Conservation (phyloP, 2,329 filamentous ascomycete genomes). For the Cyclaneusma minus region DNA sequence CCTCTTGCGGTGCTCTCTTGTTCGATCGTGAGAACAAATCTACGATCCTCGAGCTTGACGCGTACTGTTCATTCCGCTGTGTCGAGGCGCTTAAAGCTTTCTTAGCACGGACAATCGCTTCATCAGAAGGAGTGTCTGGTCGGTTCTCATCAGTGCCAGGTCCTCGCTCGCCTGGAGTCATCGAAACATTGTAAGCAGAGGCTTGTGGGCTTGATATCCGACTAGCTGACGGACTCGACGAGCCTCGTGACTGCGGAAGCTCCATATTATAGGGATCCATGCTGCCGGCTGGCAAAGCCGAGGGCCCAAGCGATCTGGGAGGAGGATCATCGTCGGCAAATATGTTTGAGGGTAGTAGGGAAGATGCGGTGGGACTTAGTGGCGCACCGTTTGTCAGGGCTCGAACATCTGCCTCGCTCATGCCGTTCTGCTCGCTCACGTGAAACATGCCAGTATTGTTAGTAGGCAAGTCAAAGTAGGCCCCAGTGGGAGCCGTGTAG, state of each 20-base stretch:
- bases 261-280: no score
- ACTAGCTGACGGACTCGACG: slow-evolving; percentile 39
- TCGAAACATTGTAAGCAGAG: slow-evolving; percentile 42
- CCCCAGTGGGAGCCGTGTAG: slow-evolving; percentile 33
- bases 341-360: slow-evolving; percentile 55
- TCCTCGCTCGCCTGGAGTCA: slow-evolving; percentile 23
- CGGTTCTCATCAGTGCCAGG: not conserved
- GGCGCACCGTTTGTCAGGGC: slow-evolving; percentile 48
- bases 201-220: slow-evolving; percentile 45
- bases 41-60: no score
- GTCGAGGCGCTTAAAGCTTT: no score
- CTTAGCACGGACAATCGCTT: no score
- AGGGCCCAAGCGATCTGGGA: slow-evolving; percentile 25
- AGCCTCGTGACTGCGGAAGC: slow-evolving; percentile 44
- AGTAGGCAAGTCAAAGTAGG: slow-evolving; percentile 24
- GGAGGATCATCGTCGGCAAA: slow-evolving; percentile 45
- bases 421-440: slow-evolving; percentile 19
- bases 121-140: no score
- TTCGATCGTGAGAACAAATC: no score
- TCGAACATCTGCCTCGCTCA: slow-evolving; percentile 48
- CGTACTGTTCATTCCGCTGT: no score
- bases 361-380: slow-evolving; percentile 62
- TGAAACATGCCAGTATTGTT: slow-evolving; percentile 15
- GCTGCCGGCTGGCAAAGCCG: slow-evolving; percentile 14
- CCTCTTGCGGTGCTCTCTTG: no score